A percentile compares a stretch with the other conserved stretches of the same genome.
phyloP scores from a whole-genome alignment of 768 basidiomycete species.

The Trametes punicea region DNA sequence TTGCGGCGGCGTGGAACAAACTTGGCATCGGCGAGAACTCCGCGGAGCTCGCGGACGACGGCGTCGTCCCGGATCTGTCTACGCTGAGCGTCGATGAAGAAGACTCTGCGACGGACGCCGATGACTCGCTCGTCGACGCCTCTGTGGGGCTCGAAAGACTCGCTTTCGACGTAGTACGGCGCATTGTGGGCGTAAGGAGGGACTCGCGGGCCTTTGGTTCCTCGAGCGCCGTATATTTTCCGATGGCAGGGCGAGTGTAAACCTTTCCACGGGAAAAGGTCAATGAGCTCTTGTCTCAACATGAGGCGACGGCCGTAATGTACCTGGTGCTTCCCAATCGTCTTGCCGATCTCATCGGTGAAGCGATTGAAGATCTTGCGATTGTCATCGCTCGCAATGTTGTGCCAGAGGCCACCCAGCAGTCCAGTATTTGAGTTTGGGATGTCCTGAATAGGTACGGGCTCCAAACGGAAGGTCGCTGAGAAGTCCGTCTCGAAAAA shows the following conservation, averaged over 20 bases:
- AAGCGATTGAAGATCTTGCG: conserved; percentile 91
- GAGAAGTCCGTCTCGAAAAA: conserved; percentile 95
- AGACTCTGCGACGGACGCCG: conserved; percentile 20
- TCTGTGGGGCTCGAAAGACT: conserved; percentile 38
- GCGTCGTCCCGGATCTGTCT: conserved; percentile 32
- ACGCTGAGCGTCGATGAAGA: conserved; percentile 51
- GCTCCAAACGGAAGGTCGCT: conserved; percentile 79
- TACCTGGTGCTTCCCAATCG: conserved; percentile 90
- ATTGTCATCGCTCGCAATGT: conserved; percentile 87
- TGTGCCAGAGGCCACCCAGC: conserved; percentile 83
- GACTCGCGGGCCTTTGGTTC: conserved; percentile 90
- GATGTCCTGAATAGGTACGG: conserved; percentile 64
- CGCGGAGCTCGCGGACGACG: conserved; percentile 24
- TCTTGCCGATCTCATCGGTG: conserved; percentile 92
- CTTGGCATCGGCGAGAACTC: conserved; percentile 51
- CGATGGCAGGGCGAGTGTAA: conserved; percentile 77
- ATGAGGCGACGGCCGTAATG: conserved; percentile 15
- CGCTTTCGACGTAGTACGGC: conserved; percentile 53
- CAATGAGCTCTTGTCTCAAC: neutral
- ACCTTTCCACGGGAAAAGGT: conserved; percentile 40
- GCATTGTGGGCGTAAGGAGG: conserved; percentile 69
- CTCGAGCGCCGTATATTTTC: conserved; percentile 76
- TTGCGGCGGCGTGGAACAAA: conserved; percentile 72
- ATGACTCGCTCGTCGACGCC: conserved; percentile 26
- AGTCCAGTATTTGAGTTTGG: conserved; percentile 57